Base-by-base conservation (phyloP, 2,329 filamentous ascomycete genomes). In the Hypoxylon sp. region DNA sequence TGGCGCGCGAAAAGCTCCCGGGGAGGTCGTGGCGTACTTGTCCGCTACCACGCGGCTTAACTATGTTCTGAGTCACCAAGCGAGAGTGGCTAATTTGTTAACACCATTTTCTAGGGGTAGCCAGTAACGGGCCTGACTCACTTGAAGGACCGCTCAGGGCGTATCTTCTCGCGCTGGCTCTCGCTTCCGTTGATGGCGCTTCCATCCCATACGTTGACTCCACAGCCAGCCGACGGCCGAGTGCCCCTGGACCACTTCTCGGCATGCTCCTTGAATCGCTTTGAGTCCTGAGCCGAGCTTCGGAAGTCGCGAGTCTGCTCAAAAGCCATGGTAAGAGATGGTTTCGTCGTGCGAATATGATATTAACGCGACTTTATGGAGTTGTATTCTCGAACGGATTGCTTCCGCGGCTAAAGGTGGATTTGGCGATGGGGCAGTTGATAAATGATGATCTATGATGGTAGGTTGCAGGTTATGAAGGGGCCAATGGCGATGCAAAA, bases 221-320 rank as follows among this genome's bases (percentile, higher is more conserved):
- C 57, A 45, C 68, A 63, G 15, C 75, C 76, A 20, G 68, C 23
- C 26, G 67, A 65, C 2, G 70, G 66, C 3, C 75, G 73, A 20
- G 60, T 55, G 51, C 78, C 78, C 11, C 72, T 68, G 7, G 73
- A 69, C 79, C 79, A 81, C 67, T 81, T 80, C 53, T 68, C 63
- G 17, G 60, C 64, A 3, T 72, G 72, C 64, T 80, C 76, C 70
- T 79, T 80, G 68, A 61, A 64, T 51, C 78, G 76, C 72, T 80
- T 80, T 63, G 70, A 74, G 66, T 78, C 77, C 57, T 74, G 74
- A 58, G 73, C 69, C 48, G 70, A 72, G 68, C 77, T 75, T 70
- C 79, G 78, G 31, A 81, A 65, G 65, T 81, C 79, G 55, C 78
- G 77, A 43, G 65, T 58, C 37, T 67, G 65, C 35, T 71, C 66